Evolutionary conservation across 2,329 filamentous ascomycete species (phyloP).

Genomic region (Aspergillus fructus): DNA sequence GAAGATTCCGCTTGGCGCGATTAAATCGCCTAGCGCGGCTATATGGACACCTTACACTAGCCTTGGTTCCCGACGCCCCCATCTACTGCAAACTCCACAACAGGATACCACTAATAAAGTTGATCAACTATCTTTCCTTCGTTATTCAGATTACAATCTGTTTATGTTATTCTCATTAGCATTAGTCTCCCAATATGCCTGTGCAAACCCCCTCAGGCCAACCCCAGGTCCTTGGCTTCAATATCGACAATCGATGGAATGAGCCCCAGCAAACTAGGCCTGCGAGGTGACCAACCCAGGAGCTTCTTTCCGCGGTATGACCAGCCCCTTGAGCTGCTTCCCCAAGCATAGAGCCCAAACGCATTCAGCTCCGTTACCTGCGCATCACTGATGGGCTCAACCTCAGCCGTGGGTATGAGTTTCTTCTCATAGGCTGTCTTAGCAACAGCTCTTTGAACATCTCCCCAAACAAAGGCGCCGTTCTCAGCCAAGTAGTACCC

Average conservation of each 20-base stretch:
- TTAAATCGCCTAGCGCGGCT: constrained; percentile 15
- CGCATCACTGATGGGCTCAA: constrained; percentile 33
- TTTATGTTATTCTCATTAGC: background rate
- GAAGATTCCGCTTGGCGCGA: constrained; percentile 5
- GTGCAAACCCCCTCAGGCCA: constrained; percentile 18
- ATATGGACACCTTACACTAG: constrained; percentile 1
- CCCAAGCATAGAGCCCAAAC: constrained; percentile 37
- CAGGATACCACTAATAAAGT: background rate
- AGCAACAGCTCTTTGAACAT: constrained; percentile 37
- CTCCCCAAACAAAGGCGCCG: constrained; percentile 42
- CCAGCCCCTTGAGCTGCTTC: constrained; percentile 37
- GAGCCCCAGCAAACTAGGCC: constrained; percentile 53
- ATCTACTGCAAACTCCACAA: background rate
- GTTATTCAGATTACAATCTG: background rate
- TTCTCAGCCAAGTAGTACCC: constrained; percentile 52
- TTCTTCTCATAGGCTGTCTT: constrained; percentile 54
- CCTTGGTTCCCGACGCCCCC: background rate
- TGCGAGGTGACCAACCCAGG: constrained; percentile 39
- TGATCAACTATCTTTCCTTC: background rate
- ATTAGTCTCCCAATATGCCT: background rate
- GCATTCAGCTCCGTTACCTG: constrained; percentile 45
- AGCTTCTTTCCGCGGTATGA: constrained; percentile 38
- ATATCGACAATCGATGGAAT: constrained; percentile 55
- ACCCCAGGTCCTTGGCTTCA: constrained; percentile 44
- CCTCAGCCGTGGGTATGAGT: constrained; percentile 46